Conservation (phyloP, 129 eudicot species). For the Calendula officinalis region DNA sequence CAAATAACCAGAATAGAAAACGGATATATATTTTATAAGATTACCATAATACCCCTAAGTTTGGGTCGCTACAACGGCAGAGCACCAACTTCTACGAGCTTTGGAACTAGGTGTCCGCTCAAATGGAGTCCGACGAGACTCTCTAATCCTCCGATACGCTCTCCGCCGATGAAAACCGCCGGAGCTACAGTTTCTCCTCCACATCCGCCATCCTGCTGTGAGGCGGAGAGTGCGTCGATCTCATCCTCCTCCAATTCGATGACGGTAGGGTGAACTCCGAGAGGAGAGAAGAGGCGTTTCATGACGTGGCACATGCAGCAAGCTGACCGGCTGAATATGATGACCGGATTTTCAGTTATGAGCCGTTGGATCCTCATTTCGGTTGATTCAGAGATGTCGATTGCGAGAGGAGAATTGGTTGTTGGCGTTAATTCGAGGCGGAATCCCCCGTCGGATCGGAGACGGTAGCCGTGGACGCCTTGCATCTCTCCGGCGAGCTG, state of each 20-base stretch:
- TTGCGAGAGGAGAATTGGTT: constrained; percentile 63
- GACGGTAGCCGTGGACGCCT: constrained; percentile 43
- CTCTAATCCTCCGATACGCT: constrained; percentile 78
- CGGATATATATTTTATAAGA: neutral
- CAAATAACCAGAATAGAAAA: neutral
- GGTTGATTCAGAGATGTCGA: constrained; percentile 71
- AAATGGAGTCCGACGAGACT: constrained; percentile 81
- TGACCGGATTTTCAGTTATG: constrained; percentile 67
- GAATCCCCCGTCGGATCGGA: constrained; percentile 55
- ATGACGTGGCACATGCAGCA: constrained; percentile 99
- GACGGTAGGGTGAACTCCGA: constrained; percentile 90
- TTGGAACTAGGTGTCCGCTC: constrained; percentile 68
- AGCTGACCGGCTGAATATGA: constrained; percentile 72
- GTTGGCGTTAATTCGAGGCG: constrained; percentile 71
- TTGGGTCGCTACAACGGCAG: constrained; percentile 32
- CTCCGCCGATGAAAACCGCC: constrained; percentile 79
- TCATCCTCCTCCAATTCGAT: constrained; percentile 84
- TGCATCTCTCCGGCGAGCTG: constrained; percentile 34
- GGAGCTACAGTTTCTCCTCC: constrained; percentile 46
- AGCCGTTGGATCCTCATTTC: constrained; percentile 84
- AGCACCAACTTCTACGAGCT: constrained; percentile 75
- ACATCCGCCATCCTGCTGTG: constrained; percentile 18
- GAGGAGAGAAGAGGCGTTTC: constrained; percentile 57
- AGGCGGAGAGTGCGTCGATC: constrained; percentile 54
- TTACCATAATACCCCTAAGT: constrained; percentile 28